These are phyloP conservation scores for Stagonosporopsis chrysanthemi DNA, from an alignment of 2,329 filamentous ascomycete genomes.

Conservation along the genomic window DNA sequence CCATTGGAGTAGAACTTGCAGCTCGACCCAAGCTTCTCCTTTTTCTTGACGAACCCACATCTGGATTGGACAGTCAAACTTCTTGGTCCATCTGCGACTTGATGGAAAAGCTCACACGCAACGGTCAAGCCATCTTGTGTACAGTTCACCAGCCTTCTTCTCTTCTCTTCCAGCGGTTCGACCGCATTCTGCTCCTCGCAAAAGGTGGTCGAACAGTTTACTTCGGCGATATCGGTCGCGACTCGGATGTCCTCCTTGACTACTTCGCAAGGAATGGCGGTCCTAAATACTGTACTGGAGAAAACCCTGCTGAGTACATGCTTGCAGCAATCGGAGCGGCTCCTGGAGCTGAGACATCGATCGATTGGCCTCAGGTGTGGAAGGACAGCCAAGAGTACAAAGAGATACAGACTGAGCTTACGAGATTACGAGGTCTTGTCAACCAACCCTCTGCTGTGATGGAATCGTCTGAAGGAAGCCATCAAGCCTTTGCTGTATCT, in stretches of 20 bases:
- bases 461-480: slow-evolving; percentile 54
- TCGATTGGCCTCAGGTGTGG: slow-evolving; percentile 55
- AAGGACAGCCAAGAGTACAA: slow-evolving; percentile 32
- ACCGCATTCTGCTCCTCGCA: slow-evolving; percentile 78
- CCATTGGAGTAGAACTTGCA: slow-evolving; percentile 61
- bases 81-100: slow-evolving; percentile 73
- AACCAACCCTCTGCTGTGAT: slow-evolving; percentile 36
- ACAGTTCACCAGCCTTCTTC: slow-evolving; percentile 95
- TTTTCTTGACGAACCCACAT: slow-evolving; percentile 70
- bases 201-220: slow-evolving; percentile 79
- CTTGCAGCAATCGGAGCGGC: slow-evolving; percentile 57
- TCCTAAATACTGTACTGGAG: slow-evolving; percentile 65
- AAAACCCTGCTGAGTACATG: slow-evolving; percentile 83
- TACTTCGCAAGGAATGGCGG: slow-evolving; percentile 79
- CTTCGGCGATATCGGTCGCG: slow-evolving; percentile 78
- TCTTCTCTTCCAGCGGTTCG: slow-evolving; percentile 89
- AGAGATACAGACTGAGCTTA: slow-evolving; percentile 48
- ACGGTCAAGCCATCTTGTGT: slow-evolving; percentile 81
- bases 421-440: slow-evolving; percentile 49
- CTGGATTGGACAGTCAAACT: slow-evolving; percentile 72
- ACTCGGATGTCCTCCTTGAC: slow-evolving; percentile 68
- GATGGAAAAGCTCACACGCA: slow-evolving; percentile 84
- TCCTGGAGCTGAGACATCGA: slow-evolving; percentile 32
- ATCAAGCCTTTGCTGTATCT: slow-evolving; percentile 55
- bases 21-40: slow-evolving; percentile 42